Base-by-base conservation (phyloP, 2,329 filamentous ascomycete species). In the Corynespora cassiicola region DNA sequence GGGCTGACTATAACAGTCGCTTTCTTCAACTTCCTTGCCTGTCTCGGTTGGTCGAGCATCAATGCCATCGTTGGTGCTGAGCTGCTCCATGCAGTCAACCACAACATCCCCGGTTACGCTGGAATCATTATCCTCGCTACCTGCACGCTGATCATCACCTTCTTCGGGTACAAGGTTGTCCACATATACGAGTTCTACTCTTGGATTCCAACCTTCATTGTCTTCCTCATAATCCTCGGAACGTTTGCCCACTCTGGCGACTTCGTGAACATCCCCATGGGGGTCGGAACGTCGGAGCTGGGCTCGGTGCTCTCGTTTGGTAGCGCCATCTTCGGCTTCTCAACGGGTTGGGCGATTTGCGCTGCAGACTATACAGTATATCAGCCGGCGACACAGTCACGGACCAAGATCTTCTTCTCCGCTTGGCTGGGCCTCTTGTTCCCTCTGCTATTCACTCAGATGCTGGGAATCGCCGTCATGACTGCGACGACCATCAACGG, bases 301-400 rank as follows among this genome's bases (percentile, higher is more conserved):
- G 79, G 85, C 40, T 61, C 73, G 38, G 67, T 85, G 25, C 74
- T 94, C 29, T 84, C 81, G 39, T 87, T 87, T 56, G 78, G 82
- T 28, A 77, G 84, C 9, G 78, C 84, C 12, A 74, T 90, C 21
- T 85, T 82, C 63, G 81, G 85, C 24, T 85, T 87, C 59, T 77
- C 84, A 12, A 84, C 86, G 2, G 80, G 88, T 39, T 94, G 88
- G 87, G 82, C 85, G 1, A 79, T 79, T 6, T 87, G 85, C 43
- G 86, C 87, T 0, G 84, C 86, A 7, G 88, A 92, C 60, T 92
- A 90, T 65, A 89, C 86, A 15, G 86, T 89, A 33, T 91, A 91
- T 67, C 87, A 90, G 55, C 86, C 87, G 0, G 72, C 75, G 3
- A 75, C 69, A 16, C 81, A 82, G 25, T 78, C 79, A 19, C 77